phyloP scores from a whole-genome alignment of 306 rosid species.

The Vicia sativa region DNA sequence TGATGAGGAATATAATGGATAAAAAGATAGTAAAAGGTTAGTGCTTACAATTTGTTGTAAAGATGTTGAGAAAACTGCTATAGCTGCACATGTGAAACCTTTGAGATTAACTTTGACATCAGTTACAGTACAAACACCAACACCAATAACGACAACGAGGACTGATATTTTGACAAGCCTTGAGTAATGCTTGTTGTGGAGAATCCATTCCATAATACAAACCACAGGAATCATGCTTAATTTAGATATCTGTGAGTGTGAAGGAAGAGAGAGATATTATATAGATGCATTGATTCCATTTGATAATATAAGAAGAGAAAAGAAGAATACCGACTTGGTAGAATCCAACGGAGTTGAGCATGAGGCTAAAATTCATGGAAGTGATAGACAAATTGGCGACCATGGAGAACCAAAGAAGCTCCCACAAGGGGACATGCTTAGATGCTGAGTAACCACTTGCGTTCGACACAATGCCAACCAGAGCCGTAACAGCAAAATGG shows the following conservation, averaged over 20 bases:
- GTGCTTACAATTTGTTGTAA: constrained; percentile 94
- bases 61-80: constrained; percentile 85
- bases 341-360: constrained; percentile 93
- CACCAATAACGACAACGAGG: constrained; percentile 83
- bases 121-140: constrained; percentile 91
- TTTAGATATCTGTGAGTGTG: constrained; percentile 77
- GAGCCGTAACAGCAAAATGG: constrained; percentile 87
- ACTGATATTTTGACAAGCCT: constrained; percentile 78
- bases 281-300: too few relatives aligned
- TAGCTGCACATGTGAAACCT: constrained; percentile 69
- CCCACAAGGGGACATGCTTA: constrained; percentile 91
- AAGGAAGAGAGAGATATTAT: too few relatives aligned
- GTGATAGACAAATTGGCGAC: constrained; percentile 87
- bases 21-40: too few relatives aligned
- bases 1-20: background rate
- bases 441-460: constrained; percentile 78
- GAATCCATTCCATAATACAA: constrained; percentile 90
- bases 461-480: constrained; percentile 81
- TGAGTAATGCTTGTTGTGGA: constrained; percentile 74
- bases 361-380: constrained; percentile 91
- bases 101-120: constrained; percentile 88
- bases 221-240: constrained; percentile 98
- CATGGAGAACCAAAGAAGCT: constrained; percentile 87
- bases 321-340: constrained; percentile 55
- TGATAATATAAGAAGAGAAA: too few relatives aligned